Conservation (phyloP, 75 land plant genomes). For the Selaginella moellendorffii region DNA sequence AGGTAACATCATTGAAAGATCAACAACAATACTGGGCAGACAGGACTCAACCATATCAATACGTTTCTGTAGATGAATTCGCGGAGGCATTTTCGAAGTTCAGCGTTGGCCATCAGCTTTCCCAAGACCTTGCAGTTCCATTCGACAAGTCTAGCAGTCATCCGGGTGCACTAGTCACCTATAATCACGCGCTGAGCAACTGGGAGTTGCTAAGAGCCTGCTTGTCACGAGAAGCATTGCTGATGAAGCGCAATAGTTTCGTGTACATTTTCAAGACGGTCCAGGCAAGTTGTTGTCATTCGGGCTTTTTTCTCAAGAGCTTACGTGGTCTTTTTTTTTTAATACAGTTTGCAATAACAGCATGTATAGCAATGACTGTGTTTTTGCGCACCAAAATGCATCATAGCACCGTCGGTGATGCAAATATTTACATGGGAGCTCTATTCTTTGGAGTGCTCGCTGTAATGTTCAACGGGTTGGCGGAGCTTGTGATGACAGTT, state of each 20-base stretch:
- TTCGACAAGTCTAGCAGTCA: not conserved
- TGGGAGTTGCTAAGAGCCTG: not conserved
- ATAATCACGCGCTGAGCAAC: not conserved
- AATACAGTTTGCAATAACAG: not conserved
- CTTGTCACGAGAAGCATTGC: not conserved
- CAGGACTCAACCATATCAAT: conserved; percentile 2
- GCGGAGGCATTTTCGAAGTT: not conserved
- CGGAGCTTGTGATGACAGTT: not conserved
- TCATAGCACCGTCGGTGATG: not conserved
- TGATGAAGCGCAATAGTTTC: not conserved
- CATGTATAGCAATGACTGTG: not conserved
- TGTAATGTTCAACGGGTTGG: conserved; percentile 2
- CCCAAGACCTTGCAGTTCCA: not conserved
- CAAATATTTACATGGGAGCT: conserved; percentile 1
- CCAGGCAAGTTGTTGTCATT: not conserved
- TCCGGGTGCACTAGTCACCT: not conserved
- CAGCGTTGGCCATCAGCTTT: not conserved
- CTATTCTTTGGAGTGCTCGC: not conserved
- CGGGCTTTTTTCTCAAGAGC: not conserved
- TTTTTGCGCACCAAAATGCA: not conserved
- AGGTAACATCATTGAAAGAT: conserved; percentile 2
- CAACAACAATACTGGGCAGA: conserved; percentile 7
- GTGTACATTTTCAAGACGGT: not conserved
- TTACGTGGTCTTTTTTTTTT: not conserved
- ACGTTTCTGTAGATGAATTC: conserved; percentile 6